phyloP scores from a whole-genome alignment of 2,329 filamentous ascomycete genomes.

The Colletotrichum tropicicola region DNA sequence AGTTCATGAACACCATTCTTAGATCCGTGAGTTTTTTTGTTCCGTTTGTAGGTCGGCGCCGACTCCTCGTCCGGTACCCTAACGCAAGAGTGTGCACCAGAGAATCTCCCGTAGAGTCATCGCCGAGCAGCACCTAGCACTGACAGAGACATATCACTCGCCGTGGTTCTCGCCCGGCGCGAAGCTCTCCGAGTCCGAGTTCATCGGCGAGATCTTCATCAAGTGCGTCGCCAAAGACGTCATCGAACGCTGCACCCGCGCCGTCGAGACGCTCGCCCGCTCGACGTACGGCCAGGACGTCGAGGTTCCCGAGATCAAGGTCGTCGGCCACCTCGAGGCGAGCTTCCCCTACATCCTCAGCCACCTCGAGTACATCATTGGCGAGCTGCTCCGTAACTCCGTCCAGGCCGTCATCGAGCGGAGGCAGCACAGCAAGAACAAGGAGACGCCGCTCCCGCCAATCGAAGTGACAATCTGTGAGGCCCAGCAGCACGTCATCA shows the following conservation, averaged over 20 bases:
- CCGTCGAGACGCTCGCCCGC: slow-evolving; percentile 78
- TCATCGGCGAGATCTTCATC: slow-evolving; percentile 94
- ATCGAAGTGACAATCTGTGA: slow-evolving; percentile 97
- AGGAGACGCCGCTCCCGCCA: slow-evolving; percentile 62
- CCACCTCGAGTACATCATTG: slow-evolving; percentile 96
- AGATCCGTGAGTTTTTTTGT: slow-evolving; percentile 73
- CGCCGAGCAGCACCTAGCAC: slow-evolving; percentile 93
- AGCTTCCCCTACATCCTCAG: slow-evolving; percentile 97
- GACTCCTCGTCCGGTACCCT: not conserved
- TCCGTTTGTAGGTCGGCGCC: not conserved
- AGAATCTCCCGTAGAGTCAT: slow-evolving; percentile 96
- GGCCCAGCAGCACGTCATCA: slow-evolving; percentile 92
- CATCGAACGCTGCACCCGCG: slow-evolving; percentile 81
- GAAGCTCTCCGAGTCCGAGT: slow-evolving; percentile 78
- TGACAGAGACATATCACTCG: slow-evolving; percentile 93
- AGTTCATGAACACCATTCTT: slow-evolving; percentile 94
- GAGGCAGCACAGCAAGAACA: slow-evolving; percentile 53
- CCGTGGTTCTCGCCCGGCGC: slow-evolving; percentile 89
- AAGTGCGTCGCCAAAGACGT: slow-evolving; percentile 92
- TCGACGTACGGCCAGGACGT: slow-evolving; percentile 78
- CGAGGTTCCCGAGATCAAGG: slow-evolving; percentile 79
- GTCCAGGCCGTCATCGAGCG: slow-evolving; percentile 91
- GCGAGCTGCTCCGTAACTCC: slow-evolving; percentile 93
- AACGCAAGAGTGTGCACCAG: slow-evolving; percentile 52
- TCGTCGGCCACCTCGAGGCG: slow-evolving; percentile 86